Evolutionary conservation across 129 eudicot genomes (phyloP), one percentile per base, ranked within the genome.

Genomic region (Centrapalus pauciflorus): DNA sequence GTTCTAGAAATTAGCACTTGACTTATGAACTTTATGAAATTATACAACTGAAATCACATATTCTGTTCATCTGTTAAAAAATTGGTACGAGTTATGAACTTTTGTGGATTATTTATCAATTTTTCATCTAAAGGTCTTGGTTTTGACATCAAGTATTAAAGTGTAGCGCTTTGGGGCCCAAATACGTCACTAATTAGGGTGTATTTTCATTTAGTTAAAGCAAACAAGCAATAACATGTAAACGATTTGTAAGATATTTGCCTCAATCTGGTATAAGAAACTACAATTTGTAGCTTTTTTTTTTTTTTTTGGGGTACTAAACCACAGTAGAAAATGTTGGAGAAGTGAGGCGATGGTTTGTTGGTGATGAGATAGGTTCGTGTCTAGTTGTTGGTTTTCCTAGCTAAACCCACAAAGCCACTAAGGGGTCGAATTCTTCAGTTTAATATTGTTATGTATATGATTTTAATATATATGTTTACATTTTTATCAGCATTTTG

Each of bases 401-500:
- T 10, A 11, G 46, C 2, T 38, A 38, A 16, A 38, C 46, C 46
- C 13, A 38, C 16, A 38, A 12, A n/a, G 40, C 48, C 13, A 40
- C 48, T 16, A 12, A 40, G 46, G 3, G 16, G 4, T 12, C 37
- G 9, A 5, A 37, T 12, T 19, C 32, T 32, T 5, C 14, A 32
- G 0, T 24, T 11, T 37, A 10, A 61, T 35, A 34, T 28, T 8
- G 17, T 5, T 48, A 60, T 14, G 3, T 35, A 28, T 12, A n/a
- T 19, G 19, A n/a, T 8, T 17, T 4, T 64, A 73, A 73, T 55
- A 28, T 35, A 23, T 45, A 46, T 26, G 33, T 26, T 75, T 8
- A 33, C 43, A n/a, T 11, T 26, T 61, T 66, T 21, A 4, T 66
- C 90, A 87, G 95, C 95, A 87, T 73, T 87, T 87, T 76, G 90